These are phyloP conservation scores for Didymellaceae sp. DNA, from an alignment of 2,329 filamentous ascomycete genomes.

Conservation along the genomic window DNA sequence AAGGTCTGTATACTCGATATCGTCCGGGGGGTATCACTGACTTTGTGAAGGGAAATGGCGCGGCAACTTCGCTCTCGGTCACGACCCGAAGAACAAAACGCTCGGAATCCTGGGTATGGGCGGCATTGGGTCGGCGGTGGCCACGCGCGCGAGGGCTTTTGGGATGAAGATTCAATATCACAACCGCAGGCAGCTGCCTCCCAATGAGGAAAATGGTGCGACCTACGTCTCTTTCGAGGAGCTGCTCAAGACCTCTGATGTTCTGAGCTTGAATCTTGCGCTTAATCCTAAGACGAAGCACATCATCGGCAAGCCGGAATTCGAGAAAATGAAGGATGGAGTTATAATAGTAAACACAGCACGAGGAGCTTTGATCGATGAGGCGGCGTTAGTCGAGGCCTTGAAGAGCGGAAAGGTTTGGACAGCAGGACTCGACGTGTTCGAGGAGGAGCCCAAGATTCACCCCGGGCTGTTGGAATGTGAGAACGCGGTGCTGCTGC, in stretches of 20 bases:
- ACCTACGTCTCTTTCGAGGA: slow-evolving; percentile 64
- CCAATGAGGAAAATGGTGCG: slow-evolving; percentile 52
- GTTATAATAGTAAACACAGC: slow-evolving; percentile 65
- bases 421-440: slow-evolving; percentile 64
- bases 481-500: slow-evolving; percentile 61
- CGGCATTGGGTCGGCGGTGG: slow-evolving; percentile 62
- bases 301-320: slow-evolving; percentile 59
- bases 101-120: slow-evolving; percentile 67
- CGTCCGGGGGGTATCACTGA: slow-evolving; percentile 15
- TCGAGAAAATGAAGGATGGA: slow-evolving; percentile 62
- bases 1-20: slow-evolving; percentile 37
- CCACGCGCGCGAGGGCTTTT: slow-evolving; percentile 58
- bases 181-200: slow-evolving; percentile 55
- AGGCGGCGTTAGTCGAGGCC: slow-evolving; percentile 61
- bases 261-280: slow-evolving; percentile 62
- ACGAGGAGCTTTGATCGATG: slow-evolving; percentile 63
- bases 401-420: slow-evolving; percentile 62
- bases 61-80: slow-evolving; percentile 57
- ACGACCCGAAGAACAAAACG: slow-evolving; percentile 60
- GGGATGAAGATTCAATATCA: slow-evolving; percentile 67
- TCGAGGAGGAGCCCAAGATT: slow-evolving; percentile 62
- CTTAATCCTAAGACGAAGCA: slow-evolving; percentile 59
- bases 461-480: slow-evolving; percentile 59
- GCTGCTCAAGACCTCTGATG: slow-evolving; percentile 60
- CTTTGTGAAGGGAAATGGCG: slow-evolving; percentile 49